Evolutionary conservation across 2,329 filamentous ascomycete species (phyloP), one percentile per base, ranked within the genome.

Genomic region (Colletotrichum sp.): DNA sequence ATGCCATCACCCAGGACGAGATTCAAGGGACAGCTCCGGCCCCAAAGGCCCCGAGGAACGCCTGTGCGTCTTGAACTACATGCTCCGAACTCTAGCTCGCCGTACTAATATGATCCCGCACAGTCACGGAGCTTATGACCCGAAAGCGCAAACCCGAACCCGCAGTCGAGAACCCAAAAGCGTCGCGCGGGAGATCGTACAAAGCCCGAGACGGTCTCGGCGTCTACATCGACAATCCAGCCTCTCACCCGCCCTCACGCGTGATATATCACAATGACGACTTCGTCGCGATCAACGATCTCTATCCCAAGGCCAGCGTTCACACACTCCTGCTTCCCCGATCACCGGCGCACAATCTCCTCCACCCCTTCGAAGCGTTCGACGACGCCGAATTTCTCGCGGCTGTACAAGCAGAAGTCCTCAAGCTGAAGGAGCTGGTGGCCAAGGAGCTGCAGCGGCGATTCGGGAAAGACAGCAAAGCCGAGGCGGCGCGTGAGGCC

Each of bases 281-380:
- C 76, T 95, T 94, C 79, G 94, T 96, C 71, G 90, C 92, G 24
- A 95, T 99, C 83, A 90, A 93, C 80, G 97, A 99, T 86, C 88
- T 92, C 77, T 99, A 92, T 82, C 96, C 97, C 10, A 99, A 99
- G 85, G 92, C 95, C 5, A 92, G 91, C 5, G 89, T 98, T 6
- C 97, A 99, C 86, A 89, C 95, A 2, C 94, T 99, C 4, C 91
- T 99, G n/a, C 92, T 99, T 7, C 95, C 96, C 8, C 94, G 96
- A 66, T 91, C 94, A 55, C 81, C 88, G 1, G 80, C 83, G 4
- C 91, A 92, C 81, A 92, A 89, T 79, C 86, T 89, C 8, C 86
- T 92, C 13, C 94, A 98, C 80, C 96, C 96, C 0, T 93, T 96
- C 81, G 91, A 94, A 24, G 95, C 95, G 6, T 92, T 98, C 79